A percentile compares a stretch with the other conserved stretches of the same genome.
Conservation (phyloP, 163 green algal species). For the Chloroidium sp. region DNA sequence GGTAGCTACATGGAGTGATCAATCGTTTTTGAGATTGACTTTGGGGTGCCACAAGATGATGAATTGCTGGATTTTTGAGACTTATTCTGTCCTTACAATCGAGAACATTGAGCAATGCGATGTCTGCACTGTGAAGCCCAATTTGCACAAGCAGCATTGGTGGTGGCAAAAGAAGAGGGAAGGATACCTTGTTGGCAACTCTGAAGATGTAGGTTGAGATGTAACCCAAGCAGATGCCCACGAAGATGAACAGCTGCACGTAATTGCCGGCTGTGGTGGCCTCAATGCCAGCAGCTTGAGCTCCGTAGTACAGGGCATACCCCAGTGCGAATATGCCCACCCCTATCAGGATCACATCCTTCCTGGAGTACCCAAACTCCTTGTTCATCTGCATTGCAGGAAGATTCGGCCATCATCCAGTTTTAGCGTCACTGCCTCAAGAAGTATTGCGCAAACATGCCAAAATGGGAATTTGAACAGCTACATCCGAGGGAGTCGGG, state of each 20-base stretch:
- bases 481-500: no score
- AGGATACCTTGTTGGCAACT: conserved; percentile 84
- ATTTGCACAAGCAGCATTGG: background rate
- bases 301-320: conserved; percentile 80
- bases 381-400: conserved; percentile 51
- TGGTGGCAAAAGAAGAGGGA: background rate
- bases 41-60: no score
- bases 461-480: no score
- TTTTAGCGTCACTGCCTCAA: no score
- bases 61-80: no score
- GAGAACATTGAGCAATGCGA: no score
- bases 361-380: conserved; percentile 87
- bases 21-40: no score
- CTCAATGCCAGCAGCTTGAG: conserved; percentile 70
- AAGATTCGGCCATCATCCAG: background rate
- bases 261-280: conserved; percentile 72
- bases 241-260: conserved; percentile 84
- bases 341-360: conserved; percentile 85
- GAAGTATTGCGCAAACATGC: no score
- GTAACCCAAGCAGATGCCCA: conserved; percentile 84
- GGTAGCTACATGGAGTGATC: no score
- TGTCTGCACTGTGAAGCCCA: background rate
- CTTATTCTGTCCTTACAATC: no score
- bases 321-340: conserved; percentile 62
- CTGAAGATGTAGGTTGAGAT: conserved; percentile 88